Conservation (phyloP, 75 land plant genomes). For the Selaginella tamariscina region DNA sequence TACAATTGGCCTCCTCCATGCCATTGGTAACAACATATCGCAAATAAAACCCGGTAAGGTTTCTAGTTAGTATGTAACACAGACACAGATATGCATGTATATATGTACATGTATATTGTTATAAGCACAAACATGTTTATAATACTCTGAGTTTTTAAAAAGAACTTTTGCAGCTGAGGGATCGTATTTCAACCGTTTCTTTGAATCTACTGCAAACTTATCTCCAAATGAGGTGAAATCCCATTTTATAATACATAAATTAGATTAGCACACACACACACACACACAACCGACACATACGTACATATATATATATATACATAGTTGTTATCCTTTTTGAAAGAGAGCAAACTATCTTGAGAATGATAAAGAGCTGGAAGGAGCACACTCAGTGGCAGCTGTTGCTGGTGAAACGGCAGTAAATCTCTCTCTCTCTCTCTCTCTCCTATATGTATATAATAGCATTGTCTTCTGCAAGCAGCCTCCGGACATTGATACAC, state of each 20-base stretch:
- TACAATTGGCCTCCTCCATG: slow-evolving; percentile 93
- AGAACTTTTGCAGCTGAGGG: slow-evolving; percentile 43
- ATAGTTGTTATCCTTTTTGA: neutral
- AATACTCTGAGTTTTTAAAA: neutral
- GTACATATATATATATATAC: neutral
- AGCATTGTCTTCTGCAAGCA: slow-evolving; percentile 21
- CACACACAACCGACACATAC: no score
- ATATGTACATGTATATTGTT: no score
- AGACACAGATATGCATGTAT: no score
- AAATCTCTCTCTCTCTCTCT: no score
- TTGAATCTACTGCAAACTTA: slow-evolving; percentile 58
- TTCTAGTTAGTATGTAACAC: no score
- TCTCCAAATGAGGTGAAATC: slow-evolving; percentile 54
- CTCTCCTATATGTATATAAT: slow-evolving; percentile 7
- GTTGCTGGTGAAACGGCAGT: slow-evolving; percentile 86
- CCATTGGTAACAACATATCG: slow-evolving; percentile 70
- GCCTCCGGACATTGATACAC: slow-evolving; percentile 41
- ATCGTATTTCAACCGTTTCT: slow-evolving; percentile 69
- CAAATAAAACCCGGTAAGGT: slow-evolving; percentile 54
- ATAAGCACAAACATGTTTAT: no score
- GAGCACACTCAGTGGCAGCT: slow-evolving; percentile 90
- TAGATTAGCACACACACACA: no score
- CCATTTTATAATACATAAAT: neutral
- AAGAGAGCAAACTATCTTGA: slow-evolving; percentile 87
- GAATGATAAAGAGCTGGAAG: slow-evolving; percentile 77